Conservation (phyloP, 2,329 filamentous ascomycete species). For the Magnaporthales sp. region DNA sequence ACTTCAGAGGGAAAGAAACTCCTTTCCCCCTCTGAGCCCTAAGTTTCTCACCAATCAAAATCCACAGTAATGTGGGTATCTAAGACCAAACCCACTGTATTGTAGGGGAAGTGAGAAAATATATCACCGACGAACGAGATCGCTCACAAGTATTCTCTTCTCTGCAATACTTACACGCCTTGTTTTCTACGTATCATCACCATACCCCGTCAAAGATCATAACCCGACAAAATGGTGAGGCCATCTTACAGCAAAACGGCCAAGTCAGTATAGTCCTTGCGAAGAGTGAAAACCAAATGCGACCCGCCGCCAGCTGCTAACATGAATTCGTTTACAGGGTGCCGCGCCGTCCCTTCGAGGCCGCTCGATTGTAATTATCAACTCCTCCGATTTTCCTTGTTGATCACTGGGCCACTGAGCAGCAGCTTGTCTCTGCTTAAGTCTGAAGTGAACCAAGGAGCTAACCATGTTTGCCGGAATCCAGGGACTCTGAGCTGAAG, state of each 20-base stretch:
- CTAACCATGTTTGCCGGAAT: constrained; percentile 45
- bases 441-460: constrained; percentile 68
- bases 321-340: constrained; percentile 36
- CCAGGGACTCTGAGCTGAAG: constrained; percentile 98
- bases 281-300: background rate
- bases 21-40: too few relatives aligned
- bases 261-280: constrained; percentile 35
- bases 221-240: constrained; percentile 26
- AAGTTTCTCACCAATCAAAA: too few relatives aligned
- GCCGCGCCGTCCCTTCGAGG: constrained; percentile 92
- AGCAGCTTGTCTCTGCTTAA: constrained; percentile 94
- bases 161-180: too few relatives aligned
- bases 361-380: constrained; percentile 71
- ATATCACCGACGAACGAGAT: too few relatives aligned
- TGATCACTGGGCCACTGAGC: constrained; percentile 65
- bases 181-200: too few relatives aligned
- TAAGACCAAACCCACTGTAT: too few relatives aligned
- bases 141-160: too few relatives aligned
- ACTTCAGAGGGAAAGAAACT: too few relatives aligned
- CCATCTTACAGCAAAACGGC: constrained; percentile 98
- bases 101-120: too few relatives aligned
- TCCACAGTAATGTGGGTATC: too few relatives aligned
- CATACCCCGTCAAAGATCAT: too few relatives aligned
- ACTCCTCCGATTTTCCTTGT: constrained; percentile 10
- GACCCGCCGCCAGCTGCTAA: background rate